Conservation (phyloP, 2,329 filamentous ascomycete genomes). For the Colletotrichum destructivum region DNA sequence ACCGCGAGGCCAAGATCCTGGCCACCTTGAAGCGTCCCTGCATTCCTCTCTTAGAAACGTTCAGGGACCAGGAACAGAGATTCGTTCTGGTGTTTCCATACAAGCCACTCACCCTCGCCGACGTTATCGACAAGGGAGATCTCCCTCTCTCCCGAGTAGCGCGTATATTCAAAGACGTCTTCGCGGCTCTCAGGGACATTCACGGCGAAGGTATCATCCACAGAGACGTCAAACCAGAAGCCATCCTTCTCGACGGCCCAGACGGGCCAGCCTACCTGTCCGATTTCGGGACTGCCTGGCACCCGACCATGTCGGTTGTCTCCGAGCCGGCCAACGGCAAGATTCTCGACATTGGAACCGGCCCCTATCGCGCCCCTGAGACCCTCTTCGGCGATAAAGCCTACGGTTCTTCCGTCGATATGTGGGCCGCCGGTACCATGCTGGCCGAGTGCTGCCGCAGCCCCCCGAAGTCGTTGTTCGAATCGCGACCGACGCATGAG, state of each 20-base stretch:
- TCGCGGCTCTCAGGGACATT: conserved; percentile 79
- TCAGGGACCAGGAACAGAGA: conserved; percentile 78
- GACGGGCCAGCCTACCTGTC: conserved; percentile 83
- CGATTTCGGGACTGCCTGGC: conserved; percentile 96
- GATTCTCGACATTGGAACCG: conserved; percentile 94
- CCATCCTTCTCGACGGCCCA: conserved; percentile 80
- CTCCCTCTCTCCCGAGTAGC: conserved; percentile 52
- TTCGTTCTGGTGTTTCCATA: conserved; percentile 90
- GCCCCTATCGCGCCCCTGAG: conserved; percentile 91
- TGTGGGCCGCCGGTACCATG: conserved; percentile 91
- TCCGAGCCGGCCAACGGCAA: conserved; percentile 79
- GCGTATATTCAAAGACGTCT: conserved; percentile 74
- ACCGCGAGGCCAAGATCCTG: conserved; percentile 85
- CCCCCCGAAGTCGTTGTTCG: conserved; percentile 79
- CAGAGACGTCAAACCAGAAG: conserved; percentile 94
- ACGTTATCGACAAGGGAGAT: conserved; percentile 70
- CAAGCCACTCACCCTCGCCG: conserved; percentile 79
- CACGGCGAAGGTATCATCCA: conserved; percentile 87
- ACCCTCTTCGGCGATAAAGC: conserved; percentile 85
- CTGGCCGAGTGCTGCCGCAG: conserved; percentile 80
- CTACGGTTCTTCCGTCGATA: conserved; percentile 83
- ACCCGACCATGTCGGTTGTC: conserved; percentile 68
- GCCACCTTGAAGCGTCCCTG: conserved; percentile 67
- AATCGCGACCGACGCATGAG: conserved; percentile 79
- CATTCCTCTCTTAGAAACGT: conserved; percentile 80